These are phyloP conservation scores for Miamiensis avidus DNA, from an alignment of 169 alveolate genomes.

Conservation along the genomic window DNA sequence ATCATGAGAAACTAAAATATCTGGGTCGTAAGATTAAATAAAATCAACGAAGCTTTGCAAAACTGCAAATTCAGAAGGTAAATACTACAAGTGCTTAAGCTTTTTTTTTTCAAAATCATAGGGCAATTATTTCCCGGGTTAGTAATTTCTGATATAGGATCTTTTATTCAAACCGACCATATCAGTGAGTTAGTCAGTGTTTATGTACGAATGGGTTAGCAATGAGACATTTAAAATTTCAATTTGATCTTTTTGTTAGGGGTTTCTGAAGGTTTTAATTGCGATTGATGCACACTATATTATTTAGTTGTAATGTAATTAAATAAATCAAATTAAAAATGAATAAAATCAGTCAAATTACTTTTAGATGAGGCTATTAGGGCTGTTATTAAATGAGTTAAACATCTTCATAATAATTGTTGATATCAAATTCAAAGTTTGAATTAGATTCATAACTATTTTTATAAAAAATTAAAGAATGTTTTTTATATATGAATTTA, in stretches of 20 bases:
- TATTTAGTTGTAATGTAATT: too few species aligned
- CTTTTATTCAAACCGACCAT: background rate
- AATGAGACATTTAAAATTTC: background rate
- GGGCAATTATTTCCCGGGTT: background rate
- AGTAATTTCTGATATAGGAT: background rate
- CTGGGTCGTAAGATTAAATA: constrained; percentile 69
- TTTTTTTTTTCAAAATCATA: background rate
- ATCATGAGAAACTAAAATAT: constrained; percentile 83
- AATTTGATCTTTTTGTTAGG: background rate
- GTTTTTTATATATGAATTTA: background rate
- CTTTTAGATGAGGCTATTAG: background rate
- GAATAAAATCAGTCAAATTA: too few species aligned
- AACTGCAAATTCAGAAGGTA: background rate
- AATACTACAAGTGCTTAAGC: background rate
- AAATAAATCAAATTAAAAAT: too few species aligned
- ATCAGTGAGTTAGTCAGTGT: background rate
- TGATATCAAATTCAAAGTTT: background rate
- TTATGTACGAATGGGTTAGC: background rate
- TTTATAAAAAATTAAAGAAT: too few species aligned
- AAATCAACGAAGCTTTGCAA: background rate
- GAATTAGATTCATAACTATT: background rate
- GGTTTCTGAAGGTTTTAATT: background rate
- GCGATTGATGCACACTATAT: background rate
- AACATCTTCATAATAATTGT: background rate
- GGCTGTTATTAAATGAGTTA: background rate